Conservation (phyloP, 106 monocot genomes). For the Allium sativum region DNA sequence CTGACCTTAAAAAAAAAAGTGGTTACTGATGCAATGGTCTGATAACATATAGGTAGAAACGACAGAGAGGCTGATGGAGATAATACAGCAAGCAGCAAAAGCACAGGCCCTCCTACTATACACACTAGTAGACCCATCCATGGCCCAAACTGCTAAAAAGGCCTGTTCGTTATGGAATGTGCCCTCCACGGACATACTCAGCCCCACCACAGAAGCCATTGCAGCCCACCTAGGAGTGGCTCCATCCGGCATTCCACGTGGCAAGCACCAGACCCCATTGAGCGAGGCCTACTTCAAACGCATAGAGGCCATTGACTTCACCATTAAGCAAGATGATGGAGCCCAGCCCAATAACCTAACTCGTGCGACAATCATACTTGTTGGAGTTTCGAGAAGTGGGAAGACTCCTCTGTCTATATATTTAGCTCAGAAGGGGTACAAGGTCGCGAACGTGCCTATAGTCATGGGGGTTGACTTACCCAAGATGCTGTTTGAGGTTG, state of each 20-base stretch:
- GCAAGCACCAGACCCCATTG: conserved; percentile 40
- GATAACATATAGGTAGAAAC: conserved; percentile 48
- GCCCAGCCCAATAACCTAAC: conserved; percentile 57
- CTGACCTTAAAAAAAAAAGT: too few species aligned
- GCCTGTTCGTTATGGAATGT: conserved; percentile 72
- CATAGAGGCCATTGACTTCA: conserved; percentile 91
- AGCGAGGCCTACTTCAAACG: conserved; percentile 67
- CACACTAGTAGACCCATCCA: conserved; percentile 65
- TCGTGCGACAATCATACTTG: conserved; percentile 58
- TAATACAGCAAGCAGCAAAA: conserved; percentile 76
- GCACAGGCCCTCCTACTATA: conserved; percentile 77
- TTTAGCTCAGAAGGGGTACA: conserved; percentile 87
- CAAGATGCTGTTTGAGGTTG: conserved; percentile 49
- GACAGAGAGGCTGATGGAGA: conserved; percentile 52
- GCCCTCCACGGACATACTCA: conserved; percentile 51
- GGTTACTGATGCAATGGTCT: too few species aligned
- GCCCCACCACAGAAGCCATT: conserved; percentile 78
- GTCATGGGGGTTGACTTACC: conserved; percentile 75
- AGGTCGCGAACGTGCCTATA: conserved; percentile 84
- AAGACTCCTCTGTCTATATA: conserved; percentile 91
- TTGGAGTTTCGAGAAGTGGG: conserved; percentile 79
- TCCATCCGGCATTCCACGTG: conserved; percentile 76
- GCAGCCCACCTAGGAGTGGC: conserved; percentile 74
- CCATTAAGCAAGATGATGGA: conserved; percentile 93
- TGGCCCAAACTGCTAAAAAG: conserved; percentile 62